Base-by-base conservation (phyloP, 345 rosid species). In the Populus deltoides region DNA sequence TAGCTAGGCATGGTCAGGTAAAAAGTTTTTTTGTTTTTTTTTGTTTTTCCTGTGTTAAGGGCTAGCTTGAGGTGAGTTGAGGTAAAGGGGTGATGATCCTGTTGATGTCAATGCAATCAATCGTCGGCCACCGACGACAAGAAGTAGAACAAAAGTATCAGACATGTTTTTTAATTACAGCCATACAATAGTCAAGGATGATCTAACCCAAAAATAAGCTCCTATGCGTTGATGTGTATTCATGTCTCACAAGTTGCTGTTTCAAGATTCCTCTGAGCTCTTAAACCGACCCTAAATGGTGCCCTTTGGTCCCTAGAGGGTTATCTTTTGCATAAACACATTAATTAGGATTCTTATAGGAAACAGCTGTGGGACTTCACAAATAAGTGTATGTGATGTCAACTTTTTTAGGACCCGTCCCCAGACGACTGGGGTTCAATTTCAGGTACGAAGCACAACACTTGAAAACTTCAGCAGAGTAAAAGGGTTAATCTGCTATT, bases 121-220 rank as follows among this genome's bases (percentile, higher is more conserved):
- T 61, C 68, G 45, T 29, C 47, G 65, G 41, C 33, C 69, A 72
- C 66, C 69, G 76, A 72, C 74, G 76, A 55, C 65, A 66, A 15
- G 24, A 72, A 51, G 18, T 16, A 10, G 69, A 10, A 33, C 7
- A 53, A 39, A 45, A 41, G 27, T 13, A 43, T 3, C 12, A 6
- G 8, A 22, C 2, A 27, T 39, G 47, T 24, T 33, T 35, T 33
- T 27, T 57, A 53, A 62, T 62, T 39, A 36, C 57, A 63, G 77
- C 77, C 70, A 69, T 29, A 70, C 74, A 68, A 68, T 76, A 16
- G 24, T 36, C 41, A 53, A 51, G 59, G 41, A 55, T 29, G 8
- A 76, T 76, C 68, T 17, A 39, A 69, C 69, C 41, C 53, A 57
- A 49, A 57, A 41, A 75, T 75, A 49, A 75, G 31, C 47, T 74